phyloP scores from a whole-genome alignment of 176 grass and related monocot species.

The Avena insularis region DNA sequence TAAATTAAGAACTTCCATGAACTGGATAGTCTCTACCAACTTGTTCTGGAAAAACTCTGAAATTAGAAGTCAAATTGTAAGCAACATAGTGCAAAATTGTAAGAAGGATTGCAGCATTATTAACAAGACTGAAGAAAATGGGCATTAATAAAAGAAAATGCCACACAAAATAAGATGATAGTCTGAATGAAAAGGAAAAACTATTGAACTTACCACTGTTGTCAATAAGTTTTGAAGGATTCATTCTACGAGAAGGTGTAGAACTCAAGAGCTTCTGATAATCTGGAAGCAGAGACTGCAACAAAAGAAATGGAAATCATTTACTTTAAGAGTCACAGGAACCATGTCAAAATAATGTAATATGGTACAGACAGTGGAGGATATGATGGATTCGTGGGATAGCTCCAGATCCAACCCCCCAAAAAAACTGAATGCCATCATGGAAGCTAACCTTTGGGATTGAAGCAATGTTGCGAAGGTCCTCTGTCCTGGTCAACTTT shows the following conservation, averaged over 20 bases:
- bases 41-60: constrained; percentile 99
- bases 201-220: constrained; percentile 76
- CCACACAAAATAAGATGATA: neutral
- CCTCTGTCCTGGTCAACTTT: constrained; percentile 94
- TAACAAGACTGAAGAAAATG: constrained; percentile 22
- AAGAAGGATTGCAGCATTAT: neutral
- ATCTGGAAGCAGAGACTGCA: constrained; percentile 96
- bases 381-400: neutral
- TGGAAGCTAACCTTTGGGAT: constrained; percentile 84
- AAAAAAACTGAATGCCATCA: constrained; percentile 8
- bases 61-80: constrained; percentile 45
- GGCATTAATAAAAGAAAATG: constrained; percentile 26
- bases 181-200: constrained; percentile 23
- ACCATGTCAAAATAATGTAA: neutral
- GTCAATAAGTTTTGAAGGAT: constrained; percentile 99
- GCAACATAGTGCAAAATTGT: neutral
- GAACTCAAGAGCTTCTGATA: constrained; percentile 99
- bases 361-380: constrained; percentile 3
- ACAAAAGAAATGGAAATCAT: constrained; percentile 35
- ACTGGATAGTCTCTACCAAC: constrained; percentile 96
- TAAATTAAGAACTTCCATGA: constrained; percentile 98
- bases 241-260: constrained; percentile 84
- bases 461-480: constrained; percentile 86
- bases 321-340: constrained; percentile 9
- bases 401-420: constrained; percentile 35